Evolutionary conservation across 768 basidiomycete genomes (phyloP).

Genomic region (Boletus sp.): DNA sequence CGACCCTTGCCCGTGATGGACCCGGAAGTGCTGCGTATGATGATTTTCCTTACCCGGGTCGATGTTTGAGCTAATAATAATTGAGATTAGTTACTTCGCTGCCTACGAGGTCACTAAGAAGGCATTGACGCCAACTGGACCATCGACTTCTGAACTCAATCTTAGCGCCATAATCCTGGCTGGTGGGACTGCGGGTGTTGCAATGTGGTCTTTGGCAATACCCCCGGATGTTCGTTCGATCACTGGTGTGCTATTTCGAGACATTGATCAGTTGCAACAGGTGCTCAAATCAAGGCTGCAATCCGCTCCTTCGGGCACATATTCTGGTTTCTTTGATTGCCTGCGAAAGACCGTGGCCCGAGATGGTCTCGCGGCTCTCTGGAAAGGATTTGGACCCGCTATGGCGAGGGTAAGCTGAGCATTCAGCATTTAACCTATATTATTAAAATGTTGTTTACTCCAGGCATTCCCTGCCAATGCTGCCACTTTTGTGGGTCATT

Average conservation of each 20-base stretch:
- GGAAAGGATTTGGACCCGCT: slow-evolving; percentile 97
- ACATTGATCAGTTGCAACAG: slow-evolving; percentile 39
- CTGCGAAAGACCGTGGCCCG: slow-evolving; percentile 85
- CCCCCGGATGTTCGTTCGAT: slow-evolving; percentile 80
- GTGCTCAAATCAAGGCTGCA: slow-evolving; percentile 95
- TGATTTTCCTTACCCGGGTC: background rate
- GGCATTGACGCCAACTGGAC: slow-evolving; percentile 72
- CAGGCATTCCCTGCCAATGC: slow-evolving; percentile 98
- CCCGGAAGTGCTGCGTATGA: slow-evolving; percentile 95
- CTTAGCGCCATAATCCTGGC: slow-evolving; percentile 85
- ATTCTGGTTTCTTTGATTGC: slow-evolving; percentile 91
- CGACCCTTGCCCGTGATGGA: slow-evolving; percentile 93
- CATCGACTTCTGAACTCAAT: slow-evolving; percentile 78
- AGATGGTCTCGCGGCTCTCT: slow-evolving; percentile 84
- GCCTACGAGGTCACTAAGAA: slow-evolving; percentile 95
- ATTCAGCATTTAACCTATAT: background rate
- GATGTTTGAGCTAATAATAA: slow-evolving; percentile 4
- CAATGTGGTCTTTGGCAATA: slow-evolving; percentile 98
- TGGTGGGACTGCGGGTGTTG: slow-evolving; percentile 91
- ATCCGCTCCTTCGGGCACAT: slow-evolving; percentile 96
- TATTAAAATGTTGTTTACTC: background rate
- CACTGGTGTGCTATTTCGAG: background rate
- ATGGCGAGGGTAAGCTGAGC: slow-evolving; percentile 74
- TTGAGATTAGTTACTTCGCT: slow-evolving; percentile 77
- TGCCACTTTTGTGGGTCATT: slow-evolving; percentile 75